phyloP scores from a whole-genome alignment of 805 yeast genomes.

The Hanseniaspora guilliermondii region DNA sequence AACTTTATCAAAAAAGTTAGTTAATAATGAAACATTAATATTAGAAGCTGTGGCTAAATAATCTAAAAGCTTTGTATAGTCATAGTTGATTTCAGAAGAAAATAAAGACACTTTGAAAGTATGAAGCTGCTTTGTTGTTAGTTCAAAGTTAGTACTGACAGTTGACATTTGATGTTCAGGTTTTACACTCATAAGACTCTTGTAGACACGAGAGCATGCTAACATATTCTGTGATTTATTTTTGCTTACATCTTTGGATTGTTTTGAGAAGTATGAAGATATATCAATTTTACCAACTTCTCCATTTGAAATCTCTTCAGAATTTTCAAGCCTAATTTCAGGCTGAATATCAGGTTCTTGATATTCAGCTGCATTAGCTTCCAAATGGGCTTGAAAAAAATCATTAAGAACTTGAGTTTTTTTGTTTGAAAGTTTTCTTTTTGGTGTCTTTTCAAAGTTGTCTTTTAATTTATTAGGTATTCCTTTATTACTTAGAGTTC shows the following conservation, averaged over 20 bases:
- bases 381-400: constrained; percentile 4
- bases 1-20: background rate
- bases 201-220: background rate
- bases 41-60: background rate
- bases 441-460: background rate
- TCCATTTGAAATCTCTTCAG: background rate
- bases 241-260: background rate
- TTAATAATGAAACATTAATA: background rate
- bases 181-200: background rate
- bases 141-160: background rate
- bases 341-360: background rate
- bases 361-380: background rate
- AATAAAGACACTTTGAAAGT: background rate
- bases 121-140: background rate
- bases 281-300: background rate
- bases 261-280: background rate
- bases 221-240: background rate
- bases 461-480: background rate
- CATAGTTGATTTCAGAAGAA: background rate
- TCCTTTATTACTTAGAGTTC: background rate
- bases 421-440: background rate
- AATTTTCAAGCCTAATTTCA: too few relatives aligned
- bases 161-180: background rate
- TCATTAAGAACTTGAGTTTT: background rate
- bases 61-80: background rate